Percentiles rank a stretch among this genome's conserved stretches.
Conservation (phyloP, 2,329 filamentous ascomycete species). For the Calonectria montana region DNA sequence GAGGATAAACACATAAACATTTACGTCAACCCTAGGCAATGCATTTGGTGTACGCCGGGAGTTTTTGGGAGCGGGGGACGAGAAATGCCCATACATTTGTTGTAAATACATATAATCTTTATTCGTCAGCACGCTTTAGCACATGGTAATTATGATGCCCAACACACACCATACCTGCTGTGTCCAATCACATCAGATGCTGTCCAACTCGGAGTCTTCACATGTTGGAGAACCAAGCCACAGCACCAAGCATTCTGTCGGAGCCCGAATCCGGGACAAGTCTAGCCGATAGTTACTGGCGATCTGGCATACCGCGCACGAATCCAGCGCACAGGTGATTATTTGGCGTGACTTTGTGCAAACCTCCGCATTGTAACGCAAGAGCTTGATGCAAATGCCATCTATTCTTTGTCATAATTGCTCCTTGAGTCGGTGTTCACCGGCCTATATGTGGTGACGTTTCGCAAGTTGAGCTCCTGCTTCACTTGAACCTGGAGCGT, state of each 20-base stretch:
- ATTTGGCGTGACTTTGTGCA: not conserved
- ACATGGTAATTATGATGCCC: not conserved
- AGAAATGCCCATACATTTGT: too few species aligned
- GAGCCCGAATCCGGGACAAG: not conserved
- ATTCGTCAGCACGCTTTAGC: not conserved
- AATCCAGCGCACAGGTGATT: not conserved
- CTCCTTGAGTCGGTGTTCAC: too few species aligned
- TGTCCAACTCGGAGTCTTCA: not conserved
- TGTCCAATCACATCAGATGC: not conserved
- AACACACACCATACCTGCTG: not conserved
- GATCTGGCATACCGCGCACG: not conserved
- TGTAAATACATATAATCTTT: not conserved
- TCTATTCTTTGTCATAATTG: not conserved
- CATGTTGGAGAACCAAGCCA: not conserved
- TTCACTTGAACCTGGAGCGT: too few species aligned
- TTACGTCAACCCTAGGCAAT: not conserved
- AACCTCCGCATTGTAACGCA: not conserved
- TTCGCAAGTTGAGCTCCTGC: too few species aligned
- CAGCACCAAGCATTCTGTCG: not conserved
- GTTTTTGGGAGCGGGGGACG: too few species aligned
- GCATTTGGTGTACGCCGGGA: not conserved
- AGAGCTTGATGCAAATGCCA: not conserved
- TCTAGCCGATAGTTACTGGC: not conserved
- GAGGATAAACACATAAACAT: not conserved
- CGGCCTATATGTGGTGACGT: too few species aligned